These are phyloP conservation scores for Persicaria tinctoria DNA, from an alignment of 148 eudicot genomes.

Conservation along the genomic window DNA sequence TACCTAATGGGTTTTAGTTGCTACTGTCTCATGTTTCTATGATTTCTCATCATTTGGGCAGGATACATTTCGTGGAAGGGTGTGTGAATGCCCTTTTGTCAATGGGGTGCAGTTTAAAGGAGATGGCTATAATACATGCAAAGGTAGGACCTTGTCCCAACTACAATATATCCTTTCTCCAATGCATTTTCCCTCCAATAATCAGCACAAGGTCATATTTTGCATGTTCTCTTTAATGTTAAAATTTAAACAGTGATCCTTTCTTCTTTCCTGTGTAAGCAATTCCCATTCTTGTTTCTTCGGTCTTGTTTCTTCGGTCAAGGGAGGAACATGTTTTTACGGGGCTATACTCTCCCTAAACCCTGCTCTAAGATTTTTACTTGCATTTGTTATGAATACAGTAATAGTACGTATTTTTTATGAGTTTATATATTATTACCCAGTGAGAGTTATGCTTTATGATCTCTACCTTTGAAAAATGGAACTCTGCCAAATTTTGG, in stretches of 20 bases:
- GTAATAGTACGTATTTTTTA: neutral
- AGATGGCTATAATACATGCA: conserved; percentile 84
- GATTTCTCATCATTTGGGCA: conserved; percentile 12
- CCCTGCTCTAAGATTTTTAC: neutral
- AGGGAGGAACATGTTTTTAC: neutral
- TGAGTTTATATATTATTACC: neutral
- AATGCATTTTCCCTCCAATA: neutral
- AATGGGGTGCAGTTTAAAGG: conserved; percentile 93
- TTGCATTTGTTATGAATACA: too few relatives aligned
- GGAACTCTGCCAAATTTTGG: too few relatives aligned
- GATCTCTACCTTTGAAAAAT: too few relatives aligned
- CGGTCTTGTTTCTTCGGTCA: neutral
- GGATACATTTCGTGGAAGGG: conserved; percentile 98
- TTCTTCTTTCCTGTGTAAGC: neutral
- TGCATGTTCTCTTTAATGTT: neutral
- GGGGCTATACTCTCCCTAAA: neutral
- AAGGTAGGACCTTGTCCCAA: conserved; percentile 35
- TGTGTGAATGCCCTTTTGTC: conserved; percentile 92
- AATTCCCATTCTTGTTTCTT: neutral
- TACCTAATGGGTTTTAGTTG: neutral
- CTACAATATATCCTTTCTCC: neutral
- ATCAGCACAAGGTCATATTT: neutral
- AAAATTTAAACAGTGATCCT: neutral
- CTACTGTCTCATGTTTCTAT: neutral
- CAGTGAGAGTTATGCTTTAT: too few relatives aligned